Conservation (phyloP, 2,329 filamentous ascomycete genomes). For the Nigrospora oryzae region DNA sequence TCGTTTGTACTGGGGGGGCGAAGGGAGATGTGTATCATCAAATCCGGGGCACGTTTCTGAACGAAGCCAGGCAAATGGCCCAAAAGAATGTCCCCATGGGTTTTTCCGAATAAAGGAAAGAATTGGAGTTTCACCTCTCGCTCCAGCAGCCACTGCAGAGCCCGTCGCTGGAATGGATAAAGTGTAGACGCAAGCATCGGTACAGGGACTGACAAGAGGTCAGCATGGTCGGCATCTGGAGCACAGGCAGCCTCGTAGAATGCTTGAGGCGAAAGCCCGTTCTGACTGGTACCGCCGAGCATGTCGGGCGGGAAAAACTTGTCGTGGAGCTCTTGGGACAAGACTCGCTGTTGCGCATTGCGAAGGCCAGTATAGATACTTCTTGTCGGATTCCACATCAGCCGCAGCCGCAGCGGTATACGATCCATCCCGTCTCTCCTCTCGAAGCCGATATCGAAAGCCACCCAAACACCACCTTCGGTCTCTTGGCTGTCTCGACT, state of each 20-base stretch:
- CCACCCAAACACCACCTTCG: constrained; percentile 23
- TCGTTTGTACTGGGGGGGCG: too few relatives aligned
- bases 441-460: constrained; percentile 20
- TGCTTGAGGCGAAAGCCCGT: constrained; percentile 35
- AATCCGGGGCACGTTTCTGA: too few relatives aligned
- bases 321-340: constrained; percentile 27
- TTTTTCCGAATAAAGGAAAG: too few relatives aligned
- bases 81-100: too few relatives aligned
- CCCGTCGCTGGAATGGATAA: constrained; percentile 65
- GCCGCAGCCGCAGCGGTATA: constrained; percentile 22
- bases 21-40: too few relatives aligned
- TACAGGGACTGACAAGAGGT: constrained; percentile 29
- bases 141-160: constrained; percentile 60
- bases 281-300: constrained; percentile 1
- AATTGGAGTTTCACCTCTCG: constrained; percentile 52
- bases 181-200: constrained; percentile 40
- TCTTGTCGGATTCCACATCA: constrained; percentile 34
- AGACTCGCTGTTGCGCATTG: constrained; percentile 15
- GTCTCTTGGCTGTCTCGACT: constrained; percentile 2
- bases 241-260: constrained; percentile 66
- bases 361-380: constrained; percentile 22
- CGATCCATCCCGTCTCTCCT: constrained; percentile 13
- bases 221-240: constrained; percentile 36
- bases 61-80: too few relatives aligned
- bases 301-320: constrained; percentile 17